Evolutionary conservation across 306 rosid genomes (phyloP).

Genomic region (Boehmeria nivea): DNA sequence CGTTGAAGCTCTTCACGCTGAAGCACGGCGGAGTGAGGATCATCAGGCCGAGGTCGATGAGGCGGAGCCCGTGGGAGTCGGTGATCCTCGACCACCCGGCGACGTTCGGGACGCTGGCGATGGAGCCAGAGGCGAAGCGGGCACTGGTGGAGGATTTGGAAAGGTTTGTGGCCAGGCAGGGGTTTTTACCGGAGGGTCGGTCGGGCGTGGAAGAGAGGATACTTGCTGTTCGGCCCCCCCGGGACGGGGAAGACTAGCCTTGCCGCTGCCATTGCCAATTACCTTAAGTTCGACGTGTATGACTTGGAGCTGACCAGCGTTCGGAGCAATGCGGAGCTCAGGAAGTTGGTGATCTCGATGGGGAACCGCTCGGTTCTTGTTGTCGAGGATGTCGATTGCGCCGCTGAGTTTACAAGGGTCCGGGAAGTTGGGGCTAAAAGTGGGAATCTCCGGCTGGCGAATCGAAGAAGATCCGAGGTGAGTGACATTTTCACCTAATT

Average conservation of each 20-base stretch:
- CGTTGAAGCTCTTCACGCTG: slow-evolving; percentile 26
- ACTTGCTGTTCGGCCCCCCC: slow-evolving; percentile 27
- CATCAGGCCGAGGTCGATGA: too few relatives aligned
- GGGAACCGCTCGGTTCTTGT: slow-evolving; percentile 23
- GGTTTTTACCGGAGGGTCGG: slow-evolving; percentile 26
- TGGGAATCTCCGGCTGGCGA: too few relatives aligned
- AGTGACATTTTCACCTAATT: too few relatives aligned
- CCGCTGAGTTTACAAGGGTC: background rate
- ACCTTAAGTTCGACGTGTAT: slow-evolving; percentile 25
- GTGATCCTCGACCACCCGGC: slow-evolving; percentile 19
- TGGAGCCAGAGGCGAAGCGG: slow-evolving; percentile 21
- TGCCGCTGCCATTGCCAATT: slow-evolving; percentile 32
- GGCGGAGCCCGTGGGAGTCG: slow-evolving; percentile 14
- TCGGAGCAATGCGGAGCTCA: slow-evolving; percentile 19
- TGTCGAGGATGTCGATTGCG: slow-evolving; percentile 29
- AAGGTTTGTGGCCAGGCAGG: slow-evolving; percentile 21
- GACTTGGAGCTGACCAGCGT: slow-evolving; percentile 22
- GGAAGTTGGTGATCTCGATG: slow-evolving; percentile 17
- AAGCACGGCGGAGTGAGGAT: background rate
- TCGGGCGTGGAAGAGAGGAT: slow-evolving; percentile 31
- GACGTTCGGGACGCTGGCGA: slow-evolving; percentile 24
- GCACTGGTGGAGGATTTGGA: slow-evolving; percentile 21
- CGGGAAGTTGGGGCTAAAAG: too few relatives aligned
- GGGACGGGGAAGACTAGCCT: slow-evolving; percentile 29
- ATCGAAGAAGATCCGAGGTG: too few relatives aligned